phyloP scores from a whole-genome alignment of 1,139 yeast genomes.

The Saccharomyces hybrid region DNA sequence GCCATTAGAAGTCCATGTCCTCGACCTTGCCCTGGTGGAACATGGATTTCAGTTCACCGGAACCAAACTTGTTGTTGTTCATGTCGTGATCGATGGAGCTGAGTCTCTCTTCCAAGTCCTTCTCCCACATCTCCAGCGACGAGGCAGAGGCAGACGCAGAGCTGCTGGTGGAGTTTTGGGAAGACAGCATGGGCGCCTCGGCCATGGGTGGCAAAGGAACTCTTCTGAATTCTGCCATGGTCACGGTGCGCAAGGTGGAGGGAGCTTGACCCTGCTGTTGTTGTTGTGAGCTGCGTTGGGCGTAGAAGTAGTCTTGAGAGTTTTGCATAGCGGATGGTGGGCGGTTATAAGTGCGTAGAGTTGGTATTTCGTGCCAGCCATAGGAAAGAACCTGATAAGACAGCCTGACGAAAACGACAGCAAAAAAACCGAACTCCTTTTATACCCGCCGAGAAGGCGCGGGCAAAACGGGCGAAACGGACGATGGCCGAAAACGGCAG shows the following conservation, averaged over 20 bases:
- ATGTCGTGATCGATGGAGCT: conserved; percentile 32
- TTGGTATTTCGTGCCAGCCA: too few relatives aligned
- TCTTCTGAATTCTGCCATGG: conserved; percentile 32
- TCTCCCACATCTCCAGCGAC: conserved; percentile 46
- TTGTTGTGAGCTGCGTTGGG: not conserved
- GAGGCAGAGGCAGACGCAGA: conserved; percentile 29
- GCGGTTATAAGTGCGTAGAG: not conserved
- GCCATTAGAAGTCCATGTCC: conserved; percentile 14
- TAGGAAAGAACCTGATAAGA: not conserved
- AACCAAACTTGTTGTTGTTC: conserved; percentile 23
- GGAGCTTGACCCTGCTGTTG: conserved; percentile 6
- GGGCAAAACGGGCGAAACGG: conserved; percentile 1
- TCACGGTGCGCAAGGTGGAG: not conserved
- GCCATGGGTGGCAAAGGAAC: conserved; percentile 44
- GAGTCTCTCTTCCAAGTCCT: conserved; percentile 37
- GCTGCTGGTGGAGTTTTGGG: conserved; percentile 26
- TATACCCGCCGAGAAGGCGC: not conserved
- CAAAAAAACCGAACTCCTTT: not conserved
- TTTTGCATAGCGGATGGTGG: not conserved
- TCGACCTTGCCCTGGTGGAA: conserved; percentile 13
- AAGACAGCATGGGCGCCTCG: conserved; percentile 26
- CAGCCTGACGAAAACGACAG: not conserved
- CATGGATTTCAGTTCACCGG: conserved; percentile 18
- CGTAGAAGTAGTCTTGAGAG: not conserved
- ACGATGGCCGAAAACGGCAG: not conserved